These are phyloP conservation scores for Arabidopsis suecica DNA, from an alignment of 345 rosid genomes.

Conservation along the genomic window DNA sequence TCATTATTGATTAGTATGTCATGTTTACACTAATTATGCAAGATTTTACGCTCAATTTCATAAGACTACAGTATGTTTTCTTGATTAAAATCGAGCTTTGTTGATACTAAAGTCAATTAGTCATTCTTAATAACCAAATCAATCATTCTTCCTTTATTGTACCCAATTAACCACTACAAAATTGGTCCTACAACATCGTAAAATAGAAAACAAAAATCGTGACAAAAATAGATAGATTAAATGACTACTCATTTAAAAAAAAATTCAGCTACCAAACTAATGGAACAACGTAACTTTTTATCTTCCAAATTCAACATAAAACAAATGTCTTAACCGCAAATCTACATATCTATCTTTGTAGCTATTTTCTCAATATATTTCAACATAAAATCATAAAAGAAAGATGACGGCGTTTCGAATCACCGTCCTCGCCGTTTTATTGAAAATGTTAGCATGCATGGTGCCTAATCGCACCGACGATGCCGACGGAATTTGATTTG, in stretches of 20 bases:
- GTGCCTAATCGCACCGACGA: constrained; percentile 13
- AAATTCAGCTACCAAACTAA: too few relatives aligned
- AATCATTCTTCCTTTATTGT: not conserved
- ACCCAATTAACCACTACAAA: constrained; percentile 6
- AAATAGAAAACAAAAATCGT: not conserved
- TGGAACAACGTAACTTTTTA: not conserved
- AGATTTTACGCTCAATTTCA: not conserved
- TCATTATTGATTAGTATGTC: not conserved
- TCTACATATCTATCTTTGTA: not conserved
- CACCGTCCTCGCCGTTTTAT: constrained; percentile 29
- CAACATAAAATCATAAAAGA: not conserved
- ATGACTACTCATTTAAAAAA: not conserved
- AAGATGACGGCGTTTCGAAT: not conserved
- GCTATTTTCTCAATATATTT: not conserved
- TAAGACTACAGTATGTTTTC: not conserved
- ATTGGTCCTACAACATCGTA: not conserved
- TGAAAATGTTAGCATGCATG: constrained; percentile 25
- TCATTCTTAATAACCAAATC: not conserved
- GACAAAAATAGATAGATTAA: not conserved
- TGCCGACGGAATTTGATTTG: constrained; percentile 17
- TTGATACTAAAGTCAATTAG: not conserved
- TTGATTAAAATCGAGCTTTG: not conserved
- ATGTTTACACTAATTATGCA: not conserved
- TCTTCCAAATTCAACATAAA: not conserved
- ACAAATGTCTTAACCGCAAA: not conserved